Evolutionary conservation across 169 alveolate genomes (phyloP).

Genomic region (Cryptosporidium parvum): DNA sequence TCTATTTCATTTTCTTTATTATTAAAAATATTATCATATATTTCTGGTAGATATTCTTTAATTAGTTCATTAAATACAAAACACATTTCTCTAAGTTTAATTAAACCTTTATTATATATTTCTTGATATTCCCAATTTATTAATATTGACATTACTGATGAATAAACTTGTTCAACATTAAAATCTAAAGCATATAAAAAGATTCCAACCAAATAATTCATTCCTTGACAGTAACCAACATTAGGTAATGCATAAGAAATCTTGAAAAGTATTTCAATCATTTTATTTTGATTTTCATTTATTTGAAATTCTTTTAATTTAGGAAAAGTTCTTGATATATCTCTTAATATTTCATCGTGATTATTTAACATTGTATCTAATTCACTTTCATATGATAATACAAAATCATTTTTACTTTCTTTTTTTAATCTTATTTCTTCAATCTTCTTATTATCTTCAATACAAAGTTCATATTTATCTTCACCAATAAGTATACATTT

Average conservation of each 20-base stretch:
- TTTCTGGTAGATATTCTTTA: conserved; percentile 34
- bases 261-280: conserved; percentile 31
- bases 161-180: conserved; percentile 32
- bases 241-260: conserved; percentile 55
- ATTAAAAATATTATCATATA: conserved; percentile 25
- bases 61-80: conserved; percentile 50
- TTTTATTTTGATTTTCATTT: conserved; percentile 33
- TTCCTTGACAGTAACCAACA: conserved; percentile 74
- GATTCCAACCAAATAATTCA: conserved; percentile 64
- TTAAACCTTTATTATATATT: conserved; percentile 40
- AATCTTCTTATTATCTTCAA: background rate
- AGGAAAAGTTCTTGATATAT: conserved; percentile 58
- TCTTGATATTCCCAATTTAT: conserved; percentile 70
- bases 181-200: conserved; percentile 40
- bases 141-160: conserved; percentile 50
- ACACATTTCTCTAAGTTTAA: conserved; percentile 63
- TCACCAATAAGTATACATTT: conserved; percentile 56
- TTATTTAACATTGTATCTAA: background rate
- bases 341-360: conserved; percentile 47
- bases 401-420: background rate
- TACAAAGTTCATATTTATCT: conserved; percentile 9
- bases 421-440: background rate
- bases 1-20: conserved; percentile 28
- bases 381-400: background rate
- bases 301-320: conserved; percentile 34